These are phyloP conservation scores for Tilletia setariae DNA, from an alignment of 1,284 basidiomycete species.

Conservation along the genomic window DNA sequence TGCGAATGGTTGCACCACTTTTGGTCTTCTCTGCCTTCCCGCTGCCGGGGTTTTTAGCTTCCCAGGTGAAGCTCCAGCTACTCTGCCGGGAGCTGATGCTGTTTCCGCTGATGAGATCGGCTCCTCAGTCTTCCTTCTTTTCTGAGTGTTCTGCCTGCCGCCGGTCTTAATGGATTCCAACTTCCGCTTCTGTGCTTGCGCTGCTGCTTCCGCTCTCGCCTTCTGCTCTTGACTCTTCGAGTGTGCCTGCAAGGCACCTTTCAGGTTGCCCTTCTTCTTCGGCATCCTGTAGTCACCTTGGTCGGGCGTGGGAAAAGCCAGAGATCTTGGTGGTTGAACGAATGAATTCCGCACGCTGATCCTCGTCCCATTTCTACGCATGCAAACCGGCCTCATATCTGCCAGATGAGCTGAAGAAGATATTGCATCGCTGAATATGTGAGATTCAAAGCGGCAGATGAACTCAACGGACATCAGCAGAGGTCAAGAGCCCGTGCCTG, in stretches of 20 bases:
- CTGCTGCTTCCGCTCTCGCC: conserved; percentile 25
- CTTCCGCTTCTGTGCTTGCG: conserved; percentile 37
- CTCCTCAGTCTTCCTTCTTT: conserved; percentile 22
- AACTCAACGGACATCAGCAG: not conserved
- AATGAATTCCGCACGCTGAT: too few species aligned
- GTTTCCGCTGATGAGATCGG: not conserved
- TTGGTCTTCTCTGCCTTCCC: too few species aligned
- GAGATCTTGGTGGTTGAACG: too few species aligned
- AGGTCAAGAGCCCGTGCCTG: not conserved
- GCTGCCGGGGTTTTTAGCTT: too few species aligned
- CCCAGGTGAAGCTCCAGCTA: too few species aligned
- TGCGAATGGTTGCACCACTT: not conserved
- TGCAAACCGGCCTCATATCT: too few species aligned
- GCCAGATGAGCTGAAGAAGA: too few species aligned
- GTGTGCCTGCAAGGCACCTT: conserved; percentile 32
- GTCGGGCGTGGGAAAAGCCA: too few species aligned
- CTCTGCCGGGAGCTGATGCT: not conserved
- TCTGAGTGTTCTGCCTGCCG: not conserved
- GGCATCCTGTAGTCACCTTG: conserved; percentile 24
- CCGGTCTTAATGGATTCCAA: conserved; percentile 26
- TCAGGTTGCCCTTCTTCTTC: conserved; percentile 42
- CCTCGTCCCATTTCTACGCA: too few species aligned
- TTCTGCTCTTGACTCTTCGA: conserved; percentile 29
- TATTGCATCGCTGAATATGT: too few species aligned
- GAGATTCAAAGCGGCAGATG: too few species aligned